Evolutionary conservation across 768 basidiomycete genomes (phyloP).

Genomic region (Termitomyces sp.): DNA sequence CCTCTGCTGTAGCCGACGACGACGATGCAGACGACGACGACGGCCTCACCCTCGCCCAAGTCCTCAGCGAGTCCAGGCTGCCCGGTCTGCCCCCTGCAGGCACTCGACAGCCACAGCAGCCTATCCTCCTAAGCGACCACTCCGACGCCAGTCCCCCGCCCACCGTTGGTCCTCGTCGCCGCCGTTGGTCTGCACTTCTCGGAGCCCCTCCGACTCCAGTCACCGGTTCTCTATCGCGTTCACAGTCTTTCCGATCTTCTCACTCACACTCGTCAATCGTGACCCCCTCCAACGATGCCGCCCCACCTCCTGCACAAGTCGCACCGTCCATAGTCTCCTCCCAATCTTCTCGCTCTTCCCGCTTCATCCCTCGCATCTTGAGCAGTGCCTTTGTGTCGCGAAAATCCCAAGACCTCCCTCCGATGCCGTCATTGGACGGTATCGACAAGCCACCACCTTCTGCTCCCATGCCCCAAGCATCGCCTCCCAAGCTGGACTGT

Average conservation of each 20-base stretch:
- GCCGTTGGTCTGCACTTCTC: conserved; percentile 71
- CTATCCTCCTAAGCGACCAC: conserved; percentile 49
- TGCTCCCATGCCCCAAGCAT: conserved; percentile 39
- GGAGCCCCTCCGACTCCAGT: conserved; percentile 19
- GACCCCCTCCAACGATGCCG: neutral
- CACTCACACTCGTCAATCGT: conserved; percentile 22
- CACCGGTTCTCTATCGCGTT: conserved; percentile 24
- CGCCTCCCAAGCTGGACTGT: conserved; percentile 84
- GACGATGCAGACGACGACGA: conserved; percentile 58
- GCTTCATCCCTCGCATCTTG: conserved; percentile 69
- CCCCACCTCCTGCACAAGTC: conserved; percentile 8
- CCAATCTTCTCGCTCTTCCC: conserved; percentile 40
- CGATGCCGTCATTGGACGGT: conserved; percentile 26
- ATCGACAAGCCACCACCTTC: conserved; percentile 27
- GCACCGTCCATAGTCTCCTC: conserved; percentile 22
- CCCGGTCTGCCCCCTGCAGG: conserved; percentile 72
- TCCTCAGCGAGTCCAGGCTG: conserved; percentile 71
- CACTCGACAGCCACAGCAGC: conserved; percentile 56
- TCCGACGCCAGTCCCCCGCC: conserved; percentile 16
- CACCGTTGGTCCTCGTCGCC: conserved; percentile 30
- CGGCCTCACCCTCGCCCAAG: conserved; percentile 70
- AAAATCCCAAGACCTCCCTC: conserved; percentile 50
- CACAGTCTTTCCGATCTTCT: conserved; percentile 35
- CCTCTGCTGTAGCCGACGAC: conserved; percentile 41
- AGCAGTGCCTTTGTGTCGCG: conserved; percentile 56